Percentiles rank a stretch among this genome's conserved stretches.
These are phyloP conservation scores for Antrodiella citrinella DNA, from an alignment of 768 basidiomycete species.

Conservation along the genomic window DNA sequence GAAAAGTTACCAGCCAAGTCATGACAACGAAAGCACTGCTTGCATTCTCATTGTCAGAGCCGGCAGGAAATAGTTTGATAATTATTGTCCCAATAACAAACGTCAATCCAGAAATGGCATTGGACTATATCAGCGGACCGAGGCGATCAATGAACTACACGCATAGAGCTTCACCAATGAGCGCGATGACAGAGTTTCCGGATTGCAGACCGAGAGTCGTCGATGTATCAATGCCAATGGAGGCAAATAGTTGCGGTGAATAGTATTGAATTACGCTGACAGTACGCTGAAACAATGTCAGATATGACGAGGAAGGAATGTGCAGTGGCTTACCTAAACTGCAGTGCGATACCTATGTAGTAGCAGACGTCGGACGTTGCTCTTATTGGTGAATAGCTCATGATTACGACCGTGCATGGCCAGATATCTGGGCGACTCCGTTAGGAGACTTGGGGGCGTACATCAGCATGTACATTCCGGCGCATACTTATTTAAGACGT, in stretches of 20 bases:
- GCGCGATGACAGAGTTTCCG: conserved; percentile 45
- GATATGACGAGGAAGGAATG: too few species aligned
- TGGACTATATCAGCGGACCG: conserved; percentile 16
- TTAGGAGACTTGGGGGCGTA: conserved; percentile 17
- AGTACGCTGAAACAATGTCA: too few species aligned
- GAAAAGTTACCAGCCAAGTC: conserved; percentile 21
- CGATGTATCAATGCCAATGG: conserved; percentile 17
- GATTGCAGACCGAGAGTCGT: conserved; percentile 42
- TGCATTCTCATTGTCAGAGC: conserved; percentile 14
- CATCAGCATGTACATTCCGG: too few species aligned
- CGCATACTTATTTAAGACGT: too few species aligned
- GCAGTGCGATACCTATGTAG: conserved; percentile 31
- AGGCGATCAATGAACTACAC: conserved; percentile 20
- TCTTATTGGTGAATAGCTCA: conserved; percentile 32
- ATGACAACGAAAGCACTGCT: conserved; percentile 19
- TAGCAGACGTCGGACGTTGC: conserved; percentile 39
- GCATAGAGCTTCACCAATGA: conserved; percentile 37
- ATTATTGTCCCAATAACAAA: conserved; percentile 20
- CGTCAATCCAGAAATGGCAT: conserved; percentile 16
- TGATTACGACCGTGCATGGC: conserved; percentile 42
- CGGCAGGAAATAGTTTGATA: conserved; percentile 17
- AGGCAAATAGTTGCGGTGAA: conserved; percentile 14
- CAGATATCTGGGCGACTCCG: conserved; percentile 40
- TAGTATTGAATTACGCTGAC: conserved; percentile 36
- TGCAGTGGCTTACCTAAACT: conserved; percentile 13